These are phyloP conservation scores for Leptodermis oblonga DNA, from an alignment of 257 asterid genomes.

Conservation along the genomic window DNA sequence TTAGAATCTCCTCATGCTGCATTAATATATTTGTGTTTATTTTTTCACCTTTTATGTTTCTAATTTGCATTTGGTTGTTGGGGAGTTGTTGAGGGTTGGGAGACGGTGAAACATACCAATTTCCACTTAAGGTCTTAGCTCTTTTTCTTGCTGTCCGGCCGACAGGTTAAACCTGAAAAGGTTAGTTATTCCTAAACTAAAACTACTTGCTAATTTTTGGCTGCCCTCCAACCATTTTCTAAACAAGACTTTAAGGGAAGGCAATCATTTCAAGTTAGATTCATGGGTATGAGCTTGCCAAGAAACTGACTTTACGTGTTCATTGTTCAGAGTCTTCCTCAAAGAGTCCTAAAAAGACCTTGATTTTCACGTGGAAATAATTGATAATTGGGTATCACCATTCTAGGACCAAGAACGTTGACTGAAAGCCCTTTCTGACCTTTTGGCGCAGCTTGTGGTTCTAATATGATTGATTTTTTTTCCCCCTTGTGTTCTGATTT, in stretches of 20 bases:
- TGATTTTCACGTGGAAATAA: slow-evolving; percentile 9
- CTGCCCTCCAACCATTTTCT: slow-evolving; percentile 2
- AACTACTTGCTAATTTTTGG: background rate
- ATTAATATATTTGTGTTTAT: background rate
- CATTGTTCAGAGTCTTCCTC: background rate
- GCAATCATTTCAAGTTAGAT: background rate
- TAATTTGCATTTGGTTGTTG: slow-evolving; percentile 19
- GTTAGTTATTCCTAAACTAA: slow-evolving; percentile 5
- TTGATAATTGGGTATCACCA: background rate
- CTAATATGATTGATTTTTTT: background rate
- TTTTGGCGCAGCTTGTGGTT: background rate
- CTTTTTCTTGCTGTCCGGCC: background rate
- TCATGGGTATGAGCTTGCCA: slow-evolving; percentile 1
- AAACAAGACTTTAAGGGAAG: background rate
- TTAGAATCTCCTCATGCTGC: background rate
- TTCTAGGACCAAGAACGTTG: slow-evolving; percentile 8
- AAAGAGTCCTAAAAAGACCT: background rate
- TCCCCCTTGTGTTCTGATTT: background rate
- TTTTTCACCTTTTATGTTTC: no score
- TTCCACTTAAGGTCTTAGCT: slow-evolving; percentile 14
- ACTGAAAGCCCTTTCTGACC: background rate
- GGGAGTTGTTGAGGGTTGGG: slow-evolving; percentile 25
- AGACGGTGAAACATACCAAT: slow-evolving; percentile 15
- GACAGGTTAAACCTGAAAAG: slow-evolving; percentile 7
- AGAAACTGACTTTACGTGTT: slow-evolving; percentile 9